These are phyloP conservation scores for Pseudoscleropodium purum DNA, from an alignment of 225 moss, liverwort and hornwort species.

Conservation along the genomic window DNA sequence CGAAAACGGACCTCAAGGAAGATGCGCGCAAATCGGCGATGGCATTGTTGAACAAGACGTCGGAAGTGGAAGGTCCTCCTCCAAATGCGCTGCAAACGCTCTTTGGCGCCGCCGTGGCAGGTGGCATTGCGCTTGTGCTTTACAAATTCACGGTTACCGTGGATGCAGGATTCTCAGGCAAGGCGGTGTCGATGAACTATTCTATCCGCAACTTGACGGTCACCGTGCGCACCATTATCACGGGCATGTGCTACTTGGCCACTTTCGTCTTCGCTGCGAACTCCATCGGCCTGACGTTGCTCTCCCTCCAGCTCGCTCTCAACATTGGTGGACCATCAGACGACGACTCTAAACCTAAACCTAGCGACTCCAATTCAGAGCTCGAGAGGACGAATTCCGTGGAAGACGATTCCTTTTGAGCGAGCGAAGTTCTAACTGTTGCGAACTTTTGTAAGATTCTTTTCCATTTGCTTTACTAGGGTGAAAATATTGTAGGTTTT, in stretches of 20 bases:
- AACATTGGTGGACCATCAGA: constrained; percentile 18
- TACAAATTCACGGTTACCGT: constrained; percentile 64
- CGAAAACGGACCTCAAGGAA: constrained; percentile 34
- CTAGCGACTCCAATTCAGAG: constrained; percentile 5
- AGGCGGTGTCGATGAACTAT: constrained; percentile 76
- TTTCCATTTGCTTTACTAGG: not conserved
- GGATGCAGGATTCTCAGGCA: constrained; percentile 55
- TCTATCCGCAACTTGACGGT: constrained; percentile 93
- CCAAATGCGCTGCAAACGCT: constrained; percentile 53
- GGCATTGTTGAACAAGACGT: constrained; percentile 36
- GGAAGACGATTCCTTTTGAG: constrained; percentile 26
- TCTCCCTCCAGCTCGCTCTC: constrained; percentile 71
- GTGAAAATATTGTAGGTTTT: not conserved
- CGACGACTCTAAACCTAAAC: not conserved
- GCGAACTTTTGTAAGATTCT: not conserved
- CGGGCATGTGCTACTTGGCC: constrained; percentile 81
- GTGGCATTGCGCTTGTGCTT: constrained; percentile 55
- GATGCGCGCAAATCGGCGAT: constrained; percentile 59
- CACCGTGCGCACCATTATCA: constrained; percentile 83
- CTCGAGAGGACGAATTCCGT: constrained; percentile 5
- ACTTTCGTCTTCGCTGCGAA: constrained; percentile 95
- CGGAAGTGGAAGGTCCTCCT: constrained; percentile 49
- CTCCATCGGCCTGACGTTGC: constrained; percentile 72
- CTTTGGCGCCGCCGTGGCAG: constrained; percentile 66
- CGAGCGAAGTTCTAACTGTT: not conserved